Base-by-base conservation (phyloP, 805 yeast genomes). In the Nakazawaea anatomiae region DNA sequence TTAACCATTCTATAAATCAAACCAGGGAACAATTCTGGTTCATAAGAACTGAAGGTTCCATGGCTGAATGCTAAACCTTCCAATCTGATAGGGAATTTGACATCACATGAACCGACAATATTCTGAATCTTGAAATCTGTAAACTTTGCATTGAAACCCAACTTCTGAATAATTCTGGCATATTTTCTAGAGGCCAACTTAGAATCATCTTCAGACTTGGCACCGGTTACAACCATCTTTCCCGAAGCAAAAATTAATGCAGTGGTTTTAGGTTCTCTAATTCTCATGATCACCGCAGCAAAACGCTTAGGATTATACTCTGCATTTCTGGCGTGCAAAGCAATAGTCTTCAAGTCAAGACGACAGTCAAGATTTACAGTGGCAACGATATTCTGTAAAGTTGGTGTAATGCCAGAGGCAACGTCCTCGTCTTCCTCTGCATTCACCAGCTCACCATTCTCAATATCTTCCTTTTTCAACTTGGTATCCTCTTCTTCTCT, bases 181-280 rank as follows among this genome's bases (percentile, higher is more conserved):
- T 94, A 94, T 68, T 94, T 94, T 72, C 99, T 82, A 25, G 97
- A 89, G 1, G 99, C 99, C 57, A 94, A 77, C 68, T 94, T 94
- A n/a, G 97, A 89, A 66, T 94, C 98, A 66, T 94, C 98, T 68
- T 94, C 99, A 38, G 96, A 87, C 69, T 94, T 94, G 28, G 99
- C 99, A 80, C 99, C 99, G 32, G 98, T 94, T 12, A 94, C 99
- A 59, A 94, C 99, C 99, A 94, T 94, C 70, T 94, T 94, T 63
- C 99, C 99, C 2, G 97, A 90, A 1, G 99, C 99, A 69, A 94
- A 94, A 58, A 94, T 94, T 59, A 94, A 76, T 0, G 99, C 98
- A 2, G 99, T 94, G 1, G 99, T 94, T 69, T 94, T 94, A 14
- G 99, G 99, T 68, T 94, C 99, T 70, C 99, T 82, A 60, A 94